Percentiles rank a stretch among this genome's conserved stretches.
Conservation (phyloP, 345 rosid genomes). For the Turritis glabra region DNA sequence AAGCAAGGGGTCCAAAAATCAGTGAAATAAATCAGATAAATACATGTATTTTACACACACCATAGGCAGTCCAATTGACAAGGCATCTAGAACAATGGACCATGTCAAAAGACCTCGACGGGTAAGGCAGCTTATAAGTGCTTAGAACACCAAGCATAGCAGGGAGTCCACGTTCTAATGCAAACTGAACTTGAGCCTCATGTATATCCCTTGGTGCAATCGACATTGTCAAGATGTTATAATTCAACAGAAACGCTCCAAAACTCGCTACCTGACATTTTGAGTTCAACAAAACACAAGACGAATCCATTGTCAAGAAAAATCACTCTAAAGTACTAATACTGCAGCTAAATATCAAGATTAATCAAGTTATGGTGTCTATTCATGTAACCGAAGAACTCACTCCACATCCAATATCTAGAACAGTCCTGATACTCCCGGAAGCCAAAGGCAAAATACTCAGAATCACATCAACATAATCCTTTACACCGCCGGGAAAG, state of each 20-base stretch:
- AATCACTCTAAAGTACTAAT: not conserved
- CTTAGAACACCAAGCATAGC: slow-evolving; percentile 67
- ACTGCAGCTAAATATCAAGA: not conserved
- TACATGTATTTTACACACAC: slow-evolving; percentile 22
- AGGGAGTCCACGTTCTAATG: slow-evolving; percentile 75
- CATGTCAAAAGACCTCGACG: slow-evolving; percentile 70
- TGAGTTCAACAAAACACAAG: not conserved
- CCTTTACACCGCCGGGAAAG: slow-evolving; percentile 59
- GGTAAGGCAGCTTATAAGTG: slow-evolving; percentile 59
- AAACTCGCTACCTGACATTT: slow-evolving; percentile 70
- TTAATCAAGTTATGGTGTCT: slow-evolving; percentile 1
- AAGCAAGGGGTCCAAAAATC: not conserved
- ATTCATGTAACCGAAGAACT: slow-evolving; percentile 31
- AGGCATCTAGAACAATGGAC: slow-evolving; percentile 82
- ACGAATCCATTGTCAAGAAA: not conserved
- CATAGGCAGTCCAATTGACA: slow-evolving; percentile 57
- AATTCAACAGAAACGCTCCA: slow-evolving; percentile 57
- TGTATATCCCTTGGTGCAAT: slow-evolving; percentile 75
- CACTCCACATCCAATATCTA: slow-evolving; percentile 79
- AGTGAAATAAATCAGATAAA: not conserved
- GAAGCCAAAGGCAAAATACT: slow-evolving; percentile 52
- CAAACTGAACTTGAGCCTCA: slow-evolving; percentile 77
- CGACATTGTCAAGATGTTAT: slow-evolving; percentile 68
- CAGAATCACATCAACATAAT: slow-evolving; percentile 54
- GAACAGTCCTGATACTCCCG: slow-evolving; percentile 60